phyloP scores from a whole-genome alignment of 2,329 filamentous ascomycete species.

The Talaromyces funiculosus region DNA sequence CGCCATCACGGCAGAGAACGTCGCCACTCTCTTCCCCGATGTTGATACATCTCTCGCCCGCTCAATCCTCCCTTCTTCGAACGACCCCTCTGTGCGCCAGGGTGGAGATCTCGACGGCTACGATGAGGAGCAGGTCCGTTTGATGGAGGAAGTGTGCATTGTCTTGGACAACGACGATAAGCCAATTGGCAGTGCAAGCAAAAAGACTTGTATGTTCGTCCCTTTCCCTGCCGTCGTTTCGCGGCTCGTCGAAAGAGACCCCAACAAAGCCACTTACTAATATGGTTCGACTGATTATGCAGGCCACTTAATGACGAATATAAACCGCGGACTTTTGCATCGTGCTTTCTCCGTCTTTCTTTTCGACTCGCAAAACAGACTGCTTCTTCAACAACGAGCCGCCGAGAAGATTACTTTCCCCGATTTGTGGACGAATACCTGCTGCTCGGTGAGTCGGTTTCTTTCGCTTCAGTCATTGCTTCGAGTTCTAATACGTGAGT shows the following conservation, averaged over 20 bases:
- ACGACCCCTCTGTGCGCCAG: constrained; percentile 42
- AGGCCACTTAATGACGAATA: constrained; percentile 99
- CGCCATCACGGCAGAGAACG: constrained; percentile 76
- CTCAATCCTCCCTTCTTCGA: constrained; percentile 39
- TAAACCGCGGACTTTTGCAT: constrained; percentile 90
- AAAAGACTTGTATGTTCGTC: constrained; percentile 77
- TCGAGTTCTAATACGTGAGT: background rate
- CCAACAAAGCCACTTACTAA: background rate
- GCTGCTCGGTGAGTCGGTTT: constrained; percentile 61
- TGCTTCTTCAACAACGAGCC: constrained; percentile 92
- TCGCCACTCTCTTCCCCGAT: constrained; percentile 84
- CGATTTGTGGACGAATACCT: constrained; percentile 99
- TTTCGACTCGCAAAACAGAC: constrained; percentile 86
- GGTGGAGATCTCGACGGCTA: constrained; percentile 75
- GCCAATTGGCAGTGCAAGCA: constrained; percentile 93
- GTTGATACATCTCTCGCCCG: constrained; percentile 57
- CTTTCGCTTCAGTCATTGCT: background rate
- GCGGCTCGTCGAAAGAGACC: background rate
- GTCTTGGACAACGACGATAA: constrained; percentile 87
- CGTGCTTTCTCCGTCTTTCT: constrained; percentile 97
- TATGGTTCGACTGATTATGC: constrained; percentile 7
- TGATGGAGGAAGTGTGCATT: constrained; percentile 99
- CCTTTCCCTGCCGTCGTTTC: background rate
- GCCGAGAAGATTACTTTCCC: constrained; percentile 98
- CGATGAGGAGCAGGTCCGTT: constrained; percentile 92